Conservation (phyloP, 2,329 filamentous ascomycete species). For the Colletotrichum euphorbiae region DNA sequence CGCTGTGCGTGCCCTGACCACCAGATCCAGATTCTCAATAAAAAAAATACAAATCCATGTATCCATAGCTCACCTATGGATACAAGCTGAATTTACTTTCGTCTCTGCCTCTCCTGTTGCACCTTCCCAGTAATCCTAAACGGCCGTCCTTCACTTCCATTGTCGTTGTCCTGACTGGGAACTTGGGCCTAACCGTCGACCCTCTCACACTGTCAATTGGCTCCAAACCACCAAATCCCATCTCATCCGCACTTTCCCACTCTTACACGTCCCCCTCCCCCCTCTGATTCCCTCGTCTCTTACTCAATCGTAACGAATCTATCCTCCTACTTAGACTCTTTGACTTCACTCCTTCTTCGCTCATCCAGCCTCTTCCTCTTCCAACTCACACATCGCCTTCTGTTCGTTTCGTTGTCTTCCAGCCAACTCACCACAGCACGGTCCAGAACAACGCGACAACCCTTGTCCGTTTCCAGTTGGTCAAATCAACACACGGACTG, state of each 20-base stretch:
- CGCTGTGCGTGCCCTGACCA: slow-evolving; percentile 31
- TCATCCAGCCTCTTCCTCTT: background rate
- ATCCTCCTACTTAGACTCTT: background rate
- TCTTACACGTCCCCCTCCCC: background rate
- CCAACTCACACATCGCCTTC: background rate
- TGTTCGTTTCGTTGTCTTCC: background rate
- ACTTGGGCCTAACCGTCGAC: background rate
- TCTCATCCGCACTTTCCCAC: slow-evolving; percentile 10
- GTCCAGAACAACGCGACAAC: slow-evolving; percentile 2
- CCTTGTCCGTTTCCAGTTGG: slow-evolving; percentile 40
- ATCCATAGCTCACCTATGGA: background rate
- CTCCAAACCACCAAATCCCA: slow-evolving; percentile 3
- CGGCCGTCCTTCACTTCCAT: slow-evolving; percentile 1
- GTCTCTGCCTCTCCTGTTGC: slow-evolving; percentile 21
- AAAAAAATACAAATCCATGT: slow-evolving; percentile 34
- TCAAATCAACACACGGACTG: slow-evolving; percentile 39
- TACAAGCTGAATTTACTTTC: slow-evolving; percentile 10
- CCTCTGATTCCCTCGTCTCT: background rate
- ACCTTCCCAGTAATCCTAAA: slow-evolving; percentile 9
- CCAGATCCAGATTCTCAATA: slow-evolving; percentile 6
- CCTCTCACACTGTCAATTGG: background rate
- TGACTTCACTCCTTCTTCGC: background rate
- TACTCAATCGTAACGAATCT: background rate
- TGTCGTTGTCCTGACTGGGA: background rate
- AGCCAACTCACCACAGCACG: slow-evolving; percentile 9